Percentiles rank a stretch among this genome's conserved stretches.
Conservation (phyloP, 345 rosid species). For the Moricandia arvensis region DNA sequence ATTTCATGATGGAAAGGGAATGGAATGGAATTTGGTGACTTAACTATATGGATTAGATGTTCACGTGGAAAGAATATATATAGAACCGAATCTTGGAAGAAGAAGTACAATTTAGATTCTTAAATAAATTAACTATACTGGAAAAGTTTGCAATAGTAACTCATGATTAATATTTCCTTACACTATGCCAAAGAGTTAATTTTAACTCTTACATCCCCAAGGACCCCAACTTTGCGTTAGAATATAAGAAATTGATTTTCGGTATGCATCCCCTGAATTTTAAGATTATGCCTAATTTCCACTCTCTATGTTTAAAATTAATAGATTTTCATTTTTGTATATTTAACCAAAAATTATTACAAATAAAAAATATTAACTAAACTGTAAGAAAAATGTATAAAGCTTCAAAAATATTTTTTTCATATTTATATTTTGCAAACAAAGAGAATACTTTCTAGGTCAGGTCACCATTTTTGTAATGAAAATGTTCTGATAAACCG, state of each 20-base stretch:
- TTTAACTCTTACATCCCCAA: too few species aligned
- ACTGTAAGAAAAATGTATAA: too few species aligned
- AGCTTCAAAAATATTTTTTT: too few species aligned
- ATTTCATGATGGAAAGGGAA: conserved; percentile 5
- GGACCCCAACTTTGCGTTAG: background rate
- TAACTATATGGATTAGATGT: conserved; percentile 24
- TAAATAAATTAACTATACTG: background rate
- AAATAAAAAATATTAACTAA: too few species aligned
- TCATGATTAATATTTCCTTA: background rate
- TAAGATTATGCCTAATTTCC: too few species aligned
- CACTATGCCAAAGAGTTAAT: background rate
- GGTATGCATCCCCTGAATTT: background rate
- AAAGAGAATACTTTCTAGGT: background rate
- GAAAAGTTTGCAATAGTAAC: background rate
- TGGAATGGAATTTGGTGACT: conserved; percentile 19
- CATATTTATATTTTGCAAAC: background rate
- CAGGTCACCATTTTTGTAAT: background rate
- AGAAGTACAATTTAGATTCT: conserved; percentile 11
- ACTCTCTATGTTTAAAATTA: too few species aligned
- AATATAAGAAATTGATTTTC: background rate
- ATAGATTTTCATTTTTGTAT: too few species aligned
- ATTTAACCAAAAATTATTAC: too few species aligned
- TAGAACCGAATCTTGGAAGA: background rate
- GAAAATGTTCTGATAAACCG: background rate
- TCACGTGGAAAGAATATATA: conserved; percentile 27